These are phyloP conservation scores for Starmerella powellii DNA, from an alignment of 805 yeast genomes.

Conservation along the genomic window DNA sequence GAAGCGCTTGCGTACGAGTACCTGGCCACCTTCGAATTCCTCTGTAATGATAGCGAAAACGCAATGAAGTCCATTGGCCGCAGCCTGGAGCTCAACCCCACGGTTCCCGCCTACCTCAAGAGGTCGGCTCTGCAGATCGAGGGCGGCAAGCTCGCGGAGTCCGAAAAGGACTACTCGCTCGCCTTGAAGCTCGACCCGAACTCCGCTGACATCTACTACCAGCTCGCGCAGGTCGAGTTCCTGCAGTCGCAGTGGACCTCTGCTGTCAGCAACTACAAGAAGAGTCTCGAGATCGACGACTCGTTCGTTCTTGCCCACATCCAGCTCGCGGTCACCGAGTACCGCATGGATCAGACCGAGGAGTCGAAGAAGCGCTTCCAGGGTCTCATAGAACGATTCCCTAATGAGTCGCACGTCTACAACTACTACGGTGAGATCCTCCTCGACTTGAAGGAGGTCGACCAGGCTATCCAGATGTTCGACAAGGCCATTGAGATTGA, in stretches of 20 bases:
- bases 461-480: slow-evolving; percentile 67
- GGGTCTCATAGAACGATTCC: slow-evolving; percentile 47
- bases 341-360: slow-evolving; percentile 54
- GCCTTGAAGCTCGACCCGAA: slow-evolving; percentile 60
- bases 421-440: slow-evolving; percentile 92
- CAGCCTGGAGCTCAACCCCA: slow-evolving; percentile 56
- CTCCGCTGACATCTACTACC: slow-evolving; percentile 78
- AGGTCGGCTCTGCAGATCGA: slow-evolving; percentile 78
- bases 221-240: slow-evolving; percentile 84
- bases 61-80: slow-evolving; percentile 55
- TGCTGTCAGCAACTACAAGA: slow-evolving; percentile 64
- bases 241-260: slow-evolving; percentile 58
- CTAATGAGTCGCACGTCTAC: slow-evolving; percentile 82
- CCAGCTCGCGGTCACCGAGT: slow-evolving; percentile 84
- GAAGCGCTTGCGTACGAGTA: slow-evolving; percentile 72
- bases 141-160: slow-evolving; percentile 48
- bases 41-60: slow-evolving; percentile 56
- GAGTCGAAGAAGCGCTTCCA: slow-evolving; percentile 54
- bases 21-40: slow-evolving; percentile 68
- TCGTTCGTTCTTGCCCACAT: slow-evolving; percentile 73
- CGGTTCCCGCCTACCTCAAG: slow-evolving; percentile 64
- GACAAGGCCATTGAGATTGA: slow-evolving; percentile 79
- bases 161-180: slow-evolving; percentile 52
- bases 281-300: slow-evolving; percentile 63
- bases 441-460: slow-evolving; percentile 63